Conservation (phyloP, 768 basidiomycete genomes). For the Mycena maculata region DNA sequence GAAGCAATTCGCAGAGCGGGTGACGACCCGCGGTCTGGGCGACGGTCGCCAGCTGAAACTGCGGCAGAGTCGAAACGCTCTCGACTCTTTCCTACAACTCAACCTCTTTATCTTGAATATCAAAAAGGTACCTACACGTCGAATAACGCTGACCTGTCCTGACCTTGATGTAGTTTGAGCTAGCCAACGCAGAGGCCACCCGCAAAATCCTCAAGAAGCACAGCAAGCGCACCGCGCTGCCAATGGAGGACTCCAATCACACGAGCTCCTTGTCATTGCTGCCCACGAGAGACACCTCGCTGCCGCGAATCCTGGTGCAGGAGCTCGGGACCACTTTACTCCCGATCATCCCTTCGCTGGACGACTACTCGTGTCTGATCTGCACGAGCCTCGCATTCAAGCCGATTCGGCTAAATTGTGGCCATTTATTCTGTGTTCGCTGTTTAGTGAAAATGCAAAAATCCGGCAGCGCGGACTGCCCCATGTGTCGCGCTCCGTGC, state of each 20-base stretch:
- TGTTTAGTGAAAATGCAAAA: slow-evolving; percentile 95
- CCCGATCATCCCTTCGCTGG: slow-evolving; percentile 81
- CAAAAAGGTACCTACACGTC: slow-evolving; percentile 65
- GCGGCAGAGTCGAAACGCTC: slow-evolving; percentile 65
- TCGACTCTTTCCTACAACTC: slow-evolving; percentile 78
- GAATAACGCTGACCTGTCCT: not conserved
- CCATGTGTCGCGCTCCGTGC: slow-evolving; percentile 83
- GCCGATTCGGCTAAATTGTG: slow-evolving; percentile 84
- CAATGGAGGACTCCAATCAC: slow-evolving; percentile 41
- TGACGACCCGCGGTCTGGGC: slow-evolving; percentile 66
- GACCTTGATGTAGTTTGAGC: slow-evolving; percentile 67
- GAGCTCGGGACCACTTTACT: slow-evolving; percentile 85
- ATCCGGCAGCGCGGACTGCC: slow-evolving; percentile 78
- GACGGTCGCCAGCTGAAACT: slow-evolving; percentile 66
- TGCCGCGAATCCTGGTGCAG: slow-evolving; percentile 79
- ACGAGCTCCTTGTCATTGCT: slow-evolving; percentile 48
- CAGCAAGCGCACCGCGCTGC: slow-evolving; percentile 87
- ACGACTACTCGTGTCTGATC: slow-evolving; percentile 90
- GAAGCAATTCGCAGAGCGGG: slow-evolving; percentile 68
- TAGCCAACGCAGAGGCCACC: slow-evolving; percentile 88
- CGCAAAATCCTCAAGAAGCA: slow-evolving; percentile 97
- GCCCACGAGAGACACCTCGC: slow-evolving; percentile 44
- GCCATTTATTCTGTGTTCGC: slow-evolving; percentile 83
- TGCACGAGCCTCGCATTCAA: slow-evolving; percentile 94
- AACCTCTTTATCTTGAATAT: slow-evolving; percentile 85